Evolutionary conservation across 2,329 filamentous ascomycete genomes (phyloP), one percentile per base, ranked within the genome.

Genomic region (Colletotrichum liaoningense): DNA sequence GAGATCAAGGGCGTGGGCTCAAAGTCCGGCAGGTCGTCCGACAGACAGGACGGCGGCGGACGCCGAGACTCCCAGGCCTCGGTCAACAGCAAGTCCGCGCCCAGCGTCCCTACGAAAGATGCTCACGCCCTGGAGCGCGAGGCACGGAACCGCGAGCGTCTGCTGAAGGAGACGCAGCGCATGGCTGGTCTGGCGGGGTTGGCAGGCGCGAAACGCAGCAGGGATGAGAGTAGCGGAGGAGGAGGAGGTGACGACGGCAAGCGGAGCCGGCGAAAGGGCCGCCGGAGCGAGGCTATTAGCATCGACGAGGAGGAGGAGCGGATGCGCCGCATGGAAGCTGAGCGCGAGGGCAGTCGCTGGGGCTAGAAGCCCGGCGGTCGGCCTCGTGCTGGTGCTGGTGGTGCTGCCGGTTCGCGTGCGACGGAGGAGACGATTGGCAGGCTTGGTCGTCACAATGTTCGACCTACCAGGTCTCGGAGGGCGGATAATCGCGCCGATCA

Each of bases 91-190:
- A 80, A 72, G 63, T 76, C 35, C n/a, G 60, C 63, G 30, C 75
- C 62, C 54, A 69, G 65, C 58, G 62, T 77, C 33, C 63, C 75
- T 33, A 55, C 76, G 52, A 86, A 85, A 72, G 91, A 93, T 75
- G 87, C 90, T n/a, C 92, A 94, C 80, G 92, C 92, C 1, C 84
- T 92, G 0, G 93, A 94, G 81, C 90, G 93, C 26, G 92, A 93
- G 79, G 89, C 89, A 14, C 85, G 91, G 19, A 88, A 93, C 78
- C 87, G 91, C 58, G 91, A 93, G 80, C 86, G 93, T 30, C 84
- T 93, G 64, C 84, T 92, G 14, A 92, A 92, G 78, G 93, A 94
- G 81, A 90, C 91, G 52, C 91, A 94, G 81, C 88, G 90, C 46
- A 89, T 92, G 81, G 86, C 90, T 57, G 86, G 89, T 56, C 79